These are phyloP conservation scores for Harrya chromipes DNA, from an alignment of 768 basidiomycete genomes.

Conservation along the genomic window DNA sequence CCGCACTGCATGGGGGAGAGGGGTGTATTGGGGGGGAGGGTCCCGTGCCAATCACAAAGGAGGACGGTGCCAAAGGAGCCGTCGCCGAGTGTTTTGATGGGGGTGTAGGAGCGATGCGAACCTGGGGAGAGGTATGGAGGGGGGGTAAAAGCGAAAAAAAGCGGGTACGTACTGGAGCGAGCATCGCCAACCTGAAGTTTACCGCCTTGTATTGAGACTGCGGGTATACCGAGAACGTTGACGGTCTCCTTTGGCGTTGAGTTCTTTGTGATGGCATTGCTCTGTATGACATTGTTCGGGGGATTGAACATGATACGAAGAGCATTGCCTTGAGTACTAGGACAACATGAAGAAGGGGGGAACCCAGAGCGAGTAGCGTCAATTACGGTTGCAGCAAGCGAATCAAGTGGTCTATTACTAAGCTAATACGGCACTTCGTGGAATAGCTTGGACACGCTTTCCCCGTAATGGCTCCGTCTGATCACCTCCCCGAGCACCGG, in stretches of 20 bases:
- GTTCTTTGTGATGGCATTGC: slow-evolving; percentile 23
- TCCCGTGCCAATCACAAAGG: slow-evolving; percentile 99
- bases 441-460: slow-evolving; percentile 86
- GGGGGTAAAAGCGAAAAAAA: not conserved
- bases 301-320: slow-evolving; percentile 33
- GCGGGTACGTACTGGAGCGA: slow-evolving; percentile 56
- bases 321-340: slow-evolving; percentile 32
- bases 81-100: slow-evolving; percentile 95
- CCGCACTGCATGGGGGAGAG: slow-evolving; percentile 96
- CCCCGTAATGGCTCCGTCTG: slow-evolving; percentile 94
- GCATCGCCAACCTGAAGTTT: slow-evolving; percentile 71
- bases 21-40: slow-evolving; percentile 86
- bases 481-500: slow-evolving; percentile 96
- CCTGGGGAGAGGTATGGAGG: slow-evolving; percentile 40
- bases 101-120: slow-evolving; percentile 86
- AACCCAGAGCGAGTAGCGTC: not conserved
- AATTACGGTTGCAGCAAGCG: not conserved
- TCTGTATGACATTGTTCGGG: slow-evolving; percentile 31
- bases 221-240: slow-evolving; percentile 69
- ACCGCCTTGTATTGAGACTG: slow-evolving; percentile 68
- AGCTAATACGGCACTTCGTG: slow-evolving; percentile 83
- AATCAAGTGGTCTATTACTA: slow-evolving; percentile 12
- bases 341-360: slow-evolving; percentile 13
- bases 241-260: slow-evolving; percentile 53
- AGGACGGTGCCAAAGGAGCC: slow-evolving; percentile 99